Evolutionary conservation across 768 basidiomycete species (phyloP), one percentile per base, ranked within the genome.

Genomic region (Tricholoma saponaceum): DNA sequence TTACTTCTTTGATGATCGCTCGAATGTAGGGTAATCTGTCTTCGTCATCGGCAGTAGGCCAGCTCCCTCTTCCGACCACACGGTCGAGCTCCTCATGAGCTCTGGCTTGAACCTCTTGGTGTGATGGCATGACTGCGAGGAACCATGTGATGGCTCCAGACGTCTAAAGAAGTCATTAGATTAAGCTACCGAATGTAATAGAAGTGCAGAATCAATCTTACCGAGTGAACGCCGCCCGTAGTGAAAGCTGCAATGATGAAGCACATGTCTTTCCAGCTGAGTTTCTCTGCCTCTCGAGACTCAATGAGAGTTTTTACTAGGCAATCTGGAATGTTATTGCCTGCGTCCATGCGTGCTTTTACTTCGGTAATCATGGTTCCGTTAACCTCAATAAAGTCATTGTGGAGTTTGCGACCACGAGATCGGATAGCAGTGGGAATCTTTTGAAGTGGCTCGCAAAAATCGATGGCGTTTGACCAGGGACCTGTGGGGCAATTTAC

Each of bases 401-500:
- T 51, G 49, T 77, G 76, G 3, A 81, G 73, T 22, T 70, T 71
- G 25, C 62, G 65, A 5, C 69, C 78, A 3, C 80, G 76, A 1
- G 70, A 57, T 6, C 62, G 68, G 67, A 74, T 76, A 10, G 53
- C 44, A 23, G 67, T 73, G 2, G 76, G 78, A 1, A 80, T 54
- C 51, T 63, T 64, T 54, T 79, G 79, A 20, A 80, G 70, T 1
- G 72, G 60, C 20, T 71, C 66, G 1, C 79, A 54, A 57, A 79
- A 81, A 62, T 81, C 80, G 35, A 76, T 70, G 4, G 72, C 54
- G 54, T 80, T 80, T 0, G 78, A 76, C 35, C 73, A 66, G 0
- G 79, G 77, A 3, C 78, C 78, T 56, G 70, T 69, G 56, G 64
- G 66, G 61, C 10, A 49, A 23, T 26, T 75, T 70, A 37, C 68